Conservation (phyloP, 1,284 basidiomycete species). For the Chalciporus sp. region DNA sequence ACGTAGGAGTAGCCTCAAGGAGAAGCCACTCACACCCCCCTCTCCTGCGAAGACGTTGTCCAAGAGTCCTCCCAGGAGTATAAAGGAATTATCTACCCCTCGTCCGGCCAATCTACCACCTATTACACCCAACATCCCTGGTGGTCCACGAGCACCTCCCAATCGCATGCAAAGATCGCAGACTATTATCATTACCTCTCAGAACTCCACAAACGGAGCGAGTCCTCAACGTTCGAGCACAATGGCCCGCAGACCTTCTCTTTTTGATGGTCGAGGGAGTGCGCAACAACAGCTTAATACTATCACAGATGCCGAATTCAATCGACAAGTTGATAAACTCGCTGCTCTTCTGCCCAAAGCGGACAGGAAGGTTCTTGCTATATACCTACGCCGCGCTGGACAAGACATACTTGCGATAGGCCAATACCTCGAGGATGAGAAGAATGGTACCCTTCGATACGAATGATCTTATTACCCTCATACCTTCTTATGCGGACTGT, state of each 20-base stretch:
- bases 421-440: slow-evolving; percentile 86
- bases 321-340: slow-evolving; percentile 70
- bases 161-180: slow-evolving; percentile 63
- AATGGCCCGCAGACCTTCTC: slow-evolving; percentile 53
- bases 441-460: slow-evolving; percentile 63
- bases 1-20: slow-evolving; percentile 62
- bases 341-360: slow-evolving; percentile 77
- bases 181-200: slow-evolving; percentile 55
- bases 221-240: slow-evolving; percentile 43
- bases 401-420: slow-evolving; percentile 84
- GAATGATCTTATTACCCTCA: slow-evolving; percentile 30
- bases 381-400: slow-evolving; percentile 73
- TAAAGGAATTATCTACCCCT: slow-evolving; percentile 32
- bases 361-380: slow-evolving; percentile 66
- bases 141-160: slow-evolving; percentile 76
- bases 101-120: slow-evolving; percentile 42
- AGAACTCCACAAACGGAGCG: slow-evolving; percentile 37
- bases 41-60: slow-evolving; percentile 43
- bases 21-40: slow-evolving; percentile 32
- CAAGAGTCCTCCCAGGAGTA: slow-evolving; percentile 43
- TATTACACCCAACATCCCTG: slow-evolving; percentile 58
- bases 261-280: slow-evolving; percentile 39
- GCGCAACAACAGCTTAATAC: slow-evolving; percentile 4
- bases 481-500: background rate
- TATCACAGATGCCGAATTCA: slow-evolving; percentile 47